These are phyloP conservation scores for Polytolypa hystricis DNA, from an alignment of 2,329 filamentous ascomycete species.

Conservation along the genomic window DNA sequence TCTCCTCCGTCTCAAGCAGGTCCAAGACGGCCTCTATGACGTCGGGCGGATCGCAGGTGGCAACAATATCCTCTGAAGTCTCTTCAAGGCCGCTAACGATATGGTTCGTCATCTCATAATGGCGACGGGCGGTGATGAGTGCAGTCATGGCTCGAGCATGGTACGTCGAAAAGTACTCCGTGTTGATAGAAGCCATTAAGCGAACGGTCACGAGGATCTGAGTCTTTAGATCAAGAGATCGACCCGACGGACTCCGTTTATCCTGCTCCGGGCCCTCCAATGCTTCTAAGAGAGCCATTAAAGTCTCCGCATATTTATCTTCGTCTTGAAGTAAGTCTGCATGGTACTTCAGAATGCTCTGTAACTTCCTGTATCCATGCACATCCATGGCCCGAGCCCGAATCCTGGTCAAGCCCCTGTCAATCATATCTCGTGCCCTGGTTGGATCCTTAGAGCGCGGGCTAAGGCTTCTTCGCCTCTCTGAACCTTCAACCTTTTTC, in stretches of 20 bases:
- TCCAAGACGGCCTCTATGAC: constrained; percentile 26
- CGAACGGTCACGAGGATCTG: constrained; percentile 33
- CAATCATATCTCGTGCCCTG: constrained; percentile 28
- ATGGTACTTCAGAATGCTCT: constrained; percentile 29
- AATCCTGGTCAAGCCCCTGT: constrained; percentile 28
- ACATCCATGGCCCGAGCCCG: constrained; percentile 27
- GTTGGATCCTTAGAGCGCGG: constrained; percentile 28
- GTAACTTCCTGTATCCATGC: constrained; percentile 32
- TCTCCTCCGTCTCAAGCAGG: constrained; percentile 20
- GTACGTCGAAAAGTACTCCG: constrained; percentile 24
- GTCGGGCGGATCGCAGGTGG: constrained; percentile 17
- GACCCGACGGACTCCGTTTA: constrained; percentile 16
- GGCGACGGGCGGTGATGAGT: constrained; percentile 26
- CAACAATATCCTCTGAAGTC: constrained; percentile 25
- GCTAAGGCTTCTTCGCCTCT: constrained; percentile 24
- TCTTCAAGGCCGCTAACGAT: constrained; percentile 31
- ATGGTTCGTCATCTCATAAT: constrained; percentile 29
- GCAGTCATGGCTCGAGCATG: constrained; percentile 26
- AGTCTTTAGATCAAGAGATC: constrained; percentile 28
- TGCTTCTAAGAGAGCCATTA: constrained; percentile 27
- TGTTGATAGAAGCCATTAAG: constrained; percentile 27
- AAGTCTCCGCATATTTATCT: constrained; percentile 26
- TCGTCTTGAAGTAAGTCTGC: constrained; percentile 25
- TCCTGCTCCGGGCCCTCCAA: constrained; percentile 23
- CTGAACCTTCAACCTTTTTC: constrained; percentile 21